A percentile compares a stretch with the other conserved stretches of the same genome.
Conservation (phyloP, 164 flowering plant species). For the Vitis cinerea region DNA sequence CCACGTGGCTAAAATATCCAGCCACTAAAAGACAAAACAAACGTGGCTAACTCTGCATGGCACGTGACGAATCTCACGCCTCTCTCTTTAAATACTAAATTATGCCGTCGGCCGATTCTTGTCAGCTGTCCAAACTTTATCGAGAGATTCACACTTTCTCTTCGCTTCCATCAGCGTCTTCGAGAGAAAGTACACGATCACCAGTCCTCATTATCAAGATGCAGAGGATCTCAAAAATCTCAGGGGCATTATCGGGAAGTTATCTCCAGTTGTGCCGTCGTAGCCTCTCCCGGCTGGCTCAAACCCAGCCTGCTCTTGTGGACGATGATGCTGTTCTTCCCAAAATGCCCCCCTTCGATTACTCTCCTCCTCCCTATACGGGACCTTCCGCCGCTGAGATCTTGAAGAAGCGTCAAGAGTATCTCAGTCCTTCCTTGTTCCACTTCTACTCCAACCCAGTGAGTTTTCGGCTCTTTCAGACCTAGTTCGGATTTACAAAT, state of each 20-base stretch:
- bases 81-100: too few relatives aligned
- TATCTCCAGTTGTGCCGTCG: slow-evolving; percentile 11
- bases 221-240: slow-evolving; percentile 27
- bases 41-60: too few relatives aligned
- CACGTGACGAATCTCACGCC: too few relatives aligned
- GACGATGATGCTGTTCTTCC: slow-evolving; percentile 35
- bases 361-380: slow-evolving; percentile 78
- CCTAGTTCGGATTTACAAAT: too few relatives aligned
- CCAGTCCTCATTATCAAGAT: slow-evolving; percentile 7
- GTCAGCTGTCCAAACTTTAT: too few relatives aligned
- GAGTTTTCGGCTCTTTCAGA: slow-evolving; percentile 9
- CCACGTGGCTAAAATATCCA: too few relatives aligned
- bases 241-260: slow-evolving; percentile 20
- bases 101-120: too few relatives aligned
- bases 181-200: too few relatives aligned
- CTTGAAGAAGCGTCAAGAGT: slow-evolving; percentile 59
- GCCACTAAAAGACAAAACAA: too few relatives aligned
- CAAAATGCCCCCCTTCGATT: slow-evolving; percentile 79
- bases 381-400: slow-evolving; percentile 84
- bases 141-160: too few relatives aligned
- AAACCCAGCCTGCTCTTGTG: slow-evolving; percentile 6
- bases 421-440: slow-evolving; percentile 82
- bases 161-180: too few relatives aligned
- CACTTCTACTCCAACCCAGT: slow-evolving; percentile 69
- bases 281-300: slow-evolving; percentile 29